Conservation (phyloP, 2,329 filamentous ascomycete species). For the Emergomyces orientalis region DNA sequence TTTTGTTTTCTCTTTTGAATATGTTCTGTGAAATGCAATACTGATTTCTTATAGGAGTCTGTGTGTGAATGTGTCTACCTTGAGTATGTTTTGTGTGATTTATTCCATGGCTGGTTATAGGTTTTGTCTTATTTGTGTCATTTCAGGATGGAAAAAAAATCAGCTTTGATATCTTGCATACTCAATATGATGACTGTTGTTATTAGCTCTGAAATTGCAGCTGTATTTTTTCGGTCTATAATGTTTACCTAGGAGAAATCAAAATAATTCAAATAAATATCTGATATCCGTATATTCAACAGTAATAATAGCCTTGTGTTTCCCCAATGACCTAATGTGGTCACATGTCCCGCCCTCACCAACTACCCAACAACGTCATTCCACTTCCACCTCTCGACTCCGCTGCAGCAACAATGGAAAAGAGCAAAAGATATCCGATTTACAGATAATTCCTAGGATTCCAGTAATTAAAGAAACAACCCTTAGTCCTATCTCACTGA, state of each 20-base stretch:
- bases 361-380: not conserved
- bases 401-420: not conserved
- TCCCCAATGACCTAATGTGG: not conserved
- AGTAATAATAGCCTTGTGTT: too few species aligned
- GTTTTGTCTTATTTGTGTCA: not conserved
- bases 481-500: not conserved
- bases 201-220: not conserved
- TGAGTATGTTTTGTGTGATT: not conserved
- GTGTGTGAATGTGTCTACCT: not conserved
- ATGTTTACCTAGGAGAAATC: not conserved
- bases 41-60: not conserved
- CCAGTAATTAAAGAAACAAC: not conserved
- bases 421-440: not conserved
- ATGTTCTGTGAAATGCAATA: constrained; percentile 1
- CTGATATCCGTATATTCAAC: too few species aligned
- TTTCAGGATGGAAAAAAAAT: not conserved
- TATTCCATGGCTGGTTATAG: not conserved
- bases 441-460: not conserved
- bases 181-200: not conserved
- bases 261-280: not conserved
- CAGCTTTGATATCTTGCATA: not conserved
- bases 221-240: not conserved
- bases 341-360: not conserved
- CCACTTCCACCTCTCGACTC: not conserved
- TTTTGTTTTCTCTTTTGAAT: constrained; percentile 15